Base-by-base conservation (phyloP, 1,139 yeast genomes). In the Meyerozyma smithsonii region DNA sequence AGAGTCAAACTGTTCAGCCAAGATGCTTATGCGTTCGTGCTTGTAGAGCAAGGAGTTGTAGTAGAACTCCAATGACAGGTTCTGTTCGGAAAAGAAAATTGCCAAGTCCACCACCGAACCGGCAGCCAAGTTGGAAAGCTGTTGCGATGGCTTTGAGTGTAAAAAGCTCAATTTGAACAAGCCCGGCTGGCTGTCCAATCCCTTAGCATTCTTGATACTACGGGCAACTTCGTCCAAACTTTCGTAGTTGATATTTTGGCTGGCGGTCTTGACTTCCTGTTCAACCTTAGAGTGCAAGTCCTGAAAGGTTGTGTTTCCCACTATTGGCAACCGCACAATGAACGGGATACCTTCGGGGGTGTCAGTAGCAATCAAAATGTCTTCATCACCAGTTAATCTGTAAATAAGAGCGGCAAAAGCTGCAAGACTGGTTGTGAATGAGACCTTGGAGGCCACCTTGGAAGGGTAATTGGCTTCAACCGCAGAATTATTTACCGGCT, bases 311-410 rank as follows among this genome's bases (percentile, higher is more conserved):
- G 68, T 54, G 10, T 66, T 62, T 28, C 85, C 78, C 39, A 76
- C 69, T 45, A 88, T 65, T 28, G 66, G 67, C 39, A 84, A 66
- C 53, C 96, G 72, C 34, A 87, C 59, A 20, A 86, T 79, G 48
- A 79, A 78, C 46, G 68, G 81, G 44, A 61, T 58, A 21, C 56
- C 55, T 8, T 57, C 53, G 18, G 66, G 61, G 12, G 71, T 61
- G 44, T 80, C 81, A 1, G 94, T 79, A 20, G 95, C 88, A 46
- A 92, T 65, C n/a, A 85, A 82, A 40, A 92, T 81, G 54, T 92
- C 97, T 48, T 89, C 97, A 56, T 92, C 97, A 20, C 97, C 97
- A 4, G 97, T 84, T 41, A 87, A 69, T 56, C 97, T 75, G 61
- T 77, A 83, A 30, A 87, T 72, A 42, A 92, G 69, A 2, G 84